These are phyloP conservation scores for Populus hybrid DNA, from an alignment of 441 rosid species.

Conservation along the genomic window DNA sequence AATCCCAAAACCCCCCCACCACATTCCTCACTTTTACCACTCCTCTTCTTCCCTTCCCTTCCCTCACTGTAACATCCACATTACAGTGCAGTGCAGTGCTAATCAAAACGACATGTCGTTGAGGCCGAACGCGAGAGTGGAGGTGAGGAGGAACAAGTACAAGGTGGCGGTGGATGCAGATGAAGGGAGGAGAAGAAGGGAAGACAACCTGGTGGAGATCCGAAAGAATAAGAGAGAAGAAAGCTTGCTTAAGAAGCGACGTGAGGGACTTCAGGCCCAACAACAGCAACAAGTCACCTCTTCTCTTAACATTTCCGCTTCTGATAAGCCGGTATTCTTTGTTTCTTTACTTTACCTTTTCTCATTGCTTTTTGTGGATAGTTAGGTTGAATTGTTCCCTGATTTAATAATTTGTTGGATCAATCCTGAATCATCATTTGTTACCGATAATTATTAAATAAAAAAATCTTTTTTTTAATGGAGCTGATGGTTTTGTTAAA, in stretches of 20 bases:
- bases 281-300: conserved; percentile 20
- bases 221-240: conserved; percentile 80
- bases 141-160: conserved; percentile 71
- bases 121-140: conserved; percentile 66
- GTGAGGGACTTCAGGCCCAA: conserved; percentile 52
- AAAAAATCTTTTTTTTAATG: not conserved
- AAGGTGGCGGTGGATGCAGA: conserved; percentile 89
- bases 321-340: conserved; percentile 48
- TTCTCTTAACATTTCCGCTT: conserved; percentile 35
- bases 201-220: conserved; percentile 89
- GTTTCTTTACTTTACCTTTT: not conserved
- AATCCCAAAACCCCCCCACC: conserved; percentile 23
- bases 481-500: not conserved
- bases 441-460: no score
- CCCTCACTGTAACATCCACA: not conserved
- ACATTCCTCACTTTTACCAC: not conserved
- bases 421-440: not conserved
- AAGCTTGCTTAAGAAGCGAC: conserved; percentile 74
- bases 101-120: conserved; percentile 43
- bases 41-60: not conserved
- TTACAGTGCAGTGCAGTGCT: not conserved
- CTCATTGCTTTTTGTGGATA: not conserved
- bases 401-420: not conserved
- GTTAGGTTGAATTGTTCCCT: not conserved
- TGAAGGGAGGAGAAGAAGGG: conserved; percentile 78